Conservation (phyloP, 73 alveolate species). For the Stentor coeruleus region DNA sequence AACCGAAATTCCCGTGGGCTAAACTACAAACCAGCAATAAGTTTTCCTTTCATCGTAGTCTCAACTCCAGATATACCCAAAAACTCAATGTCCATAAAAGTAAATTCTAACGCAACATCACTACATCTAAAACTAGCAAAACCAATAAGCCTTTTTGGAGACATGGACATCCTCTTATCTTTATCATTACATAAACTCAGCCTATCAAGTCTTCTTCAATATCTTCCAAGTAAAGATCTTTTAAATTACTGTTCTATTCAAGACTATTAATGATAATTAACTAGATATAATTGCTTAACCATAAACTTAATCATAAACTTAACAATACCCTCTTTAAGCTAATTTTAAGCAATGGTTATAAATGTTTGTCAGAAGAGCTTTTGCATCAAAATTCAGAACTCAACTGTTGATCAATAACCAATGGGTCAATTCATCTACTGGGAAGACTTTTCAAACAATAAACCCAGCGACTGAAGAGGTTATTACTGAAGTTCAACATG, state of each 20-base stretch:
- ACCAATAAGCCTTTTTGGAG: not conserved
- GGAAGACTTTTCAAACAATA: slow-evolving; percentile 43
- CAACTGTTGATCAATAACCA: slow-evolving; percentile 50
- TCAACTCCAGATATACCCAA: slow-evolving; percentile 10
- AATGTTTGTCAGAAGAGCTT: no score
- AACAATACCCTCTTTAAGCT: no score
- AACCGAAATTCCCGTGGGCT: not conserved
- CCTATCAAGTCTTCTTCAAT: not conserved
- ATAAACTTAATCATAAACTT: no score
- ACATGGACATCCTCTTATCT: slow-evolving; percentile 10
- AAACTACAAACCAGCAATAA: not conserved
- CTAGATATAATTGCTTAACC: no score
- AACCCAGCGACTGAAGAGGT: slow-evolving; percentile 67
- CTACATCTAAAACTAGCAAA: not conserved
- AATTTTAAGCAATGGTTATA: no score
- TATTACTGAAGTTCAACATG: slow-evolving; percentile 29
- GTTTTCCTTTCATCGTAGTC: slow-evolving; percentile 12
- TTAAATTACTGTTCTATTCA: not conserved
- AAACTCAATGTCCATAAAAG: slow-evolving; percentile 17
- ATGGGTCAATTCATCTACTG: slow-evolving; percentile 43
- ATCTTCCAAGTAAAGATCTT: slow-evolving; percentile 17
- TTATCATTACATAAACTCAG: not conserved
- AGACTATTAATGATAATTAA: not conserved
- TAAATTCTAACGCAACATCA: not conserved
- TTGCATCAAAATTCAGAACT: no score